Conservation (phyloP, 345 rosid genomes). For the Eutrema yunnanense region DNA sequence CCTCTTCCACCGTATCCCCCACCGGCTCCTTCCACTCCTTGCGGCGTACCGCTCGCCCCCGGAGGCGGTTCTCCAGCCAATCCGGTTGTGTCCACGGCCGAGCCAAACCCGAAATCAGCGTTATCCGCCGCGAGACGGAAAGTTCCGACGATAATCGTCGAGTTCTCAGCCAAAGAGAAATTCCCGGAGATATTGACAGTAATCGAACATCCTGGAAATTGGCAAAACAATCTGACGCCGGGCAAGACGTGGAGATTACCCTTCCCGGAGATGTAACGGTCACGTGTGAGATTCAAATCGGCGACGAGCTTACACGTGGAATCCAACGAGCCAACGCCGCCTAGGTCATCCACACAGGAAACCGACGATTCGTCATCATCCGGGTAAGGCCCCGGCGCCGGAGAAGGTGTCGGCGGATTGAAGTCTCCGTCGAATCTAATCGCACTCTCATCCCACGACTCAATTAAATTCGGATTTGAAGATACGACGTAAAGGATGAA, state of each 20-base stretch:
- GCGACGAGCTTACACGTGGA: constrained; percentile 75
- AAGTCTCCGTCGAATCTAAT: constrained; percentile 45
- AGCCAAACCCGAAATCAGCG: constrained; percentile 48
- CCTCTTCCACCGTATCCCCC: constrained; percentile 99
- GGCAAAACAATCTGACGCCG: constrained; percentile 62
- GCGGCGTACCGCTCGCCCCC: constrained; percentile 87
- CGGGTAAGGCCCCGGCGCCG: constrained; percentile 63
- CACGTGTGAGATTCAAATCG: constrained; percentile 74
- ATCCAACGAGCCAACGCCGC: constrained; percentile 80
- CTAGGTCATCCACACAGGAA: constrained; percentile 79
- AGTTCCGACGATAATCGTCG: constrained; percentile 58
- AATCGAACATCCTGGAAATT: constrained; percentile 50
- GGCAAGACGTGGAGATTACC: constrained; percentile 69
- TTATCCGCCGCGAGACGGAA: constrained; percentile 60
- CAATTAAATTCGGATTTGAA: background rate
- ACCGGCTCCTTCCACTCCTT: constrained; percentile 83
- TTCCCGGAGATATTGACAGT: constrained; percentile 65
- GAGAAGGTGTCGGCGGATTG: constrained; percentile 72
- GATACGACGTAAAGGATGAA: constrained; percentile 8
- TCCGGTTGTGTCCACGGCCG: constrained; percentile 62
- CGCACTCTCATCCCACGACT: constrained; percentile 10
- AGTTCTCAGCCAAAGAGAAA: constrained; percentile 56
- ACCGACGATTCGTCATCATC: constrained; percentile 49
- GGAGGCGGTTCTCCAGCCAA: constrained; percentile 75
- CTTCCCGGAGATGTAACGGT: constrained; percentile 61